Base-by-base conservation (phyloP, 163 green algal genomes). In the Volvox carteri region DNA sequence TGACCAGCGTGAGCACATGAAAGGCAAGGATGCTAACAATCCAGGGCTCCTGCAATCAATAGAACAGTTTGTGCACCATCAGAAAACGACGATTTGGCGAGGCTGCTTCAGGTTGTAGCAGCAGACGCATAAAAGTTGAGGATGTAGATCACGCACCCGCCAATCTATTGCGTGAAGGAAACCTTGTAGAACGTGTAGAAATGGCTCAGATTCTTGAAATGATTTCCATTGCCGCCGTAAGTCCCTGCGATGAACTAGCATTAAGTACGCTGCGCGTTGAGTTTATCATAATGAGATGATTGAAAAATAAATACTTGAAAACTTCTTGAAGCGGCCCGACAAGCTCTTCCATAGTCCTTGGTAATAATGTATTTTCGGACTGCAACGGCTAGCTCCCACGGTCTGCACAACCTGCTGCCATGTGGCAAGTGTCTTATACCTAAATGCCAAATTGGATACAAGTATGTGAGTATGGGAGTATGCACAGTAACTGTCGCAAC, bases 31-130 rank as follows among this genome's bases (percentile, higher is more conserved):
- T 77, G 28, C 60, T 84, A 0, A 94, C 86, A 9, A 96, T 91
- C 93, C 90, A 96, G 18, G 88, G 91, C 52, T 96, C 94, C 92
- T 96, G 86, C 77, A 87, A 39, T 50, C 18, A 65, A n/a, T 12
- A 65, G 76, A 1, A 41, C 25, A 84, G 1, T 9, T 84, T 9
- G 46, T 62, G 23, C 35, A n/a, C 21, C 62, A 28, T 41, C 62
- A 42, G 6, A 65, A 65, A 65, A 5, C 6, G 6, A 30, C 12
- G 25, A 65, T 30, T 25, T 19, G 7, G 2, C 8, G 54, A 23
- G 19, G 7, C 8, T 28, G 8, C 54, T 30, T 65, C 19, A 65
- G 28, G 54, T 65, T 65, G 54, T 23, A 8, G 54, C 28, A 30
- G 54, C 54, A 30, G 28, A 65, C 54, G 19, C 54, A 65, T 30